Percentiles rank a stretch among this genome's conserved stretches.
These are phyloP conservation scores for Podospora anserina DNA, from an alignment of 495 filamentous ascomycete species.

Conservation along the genomic window DNA sequence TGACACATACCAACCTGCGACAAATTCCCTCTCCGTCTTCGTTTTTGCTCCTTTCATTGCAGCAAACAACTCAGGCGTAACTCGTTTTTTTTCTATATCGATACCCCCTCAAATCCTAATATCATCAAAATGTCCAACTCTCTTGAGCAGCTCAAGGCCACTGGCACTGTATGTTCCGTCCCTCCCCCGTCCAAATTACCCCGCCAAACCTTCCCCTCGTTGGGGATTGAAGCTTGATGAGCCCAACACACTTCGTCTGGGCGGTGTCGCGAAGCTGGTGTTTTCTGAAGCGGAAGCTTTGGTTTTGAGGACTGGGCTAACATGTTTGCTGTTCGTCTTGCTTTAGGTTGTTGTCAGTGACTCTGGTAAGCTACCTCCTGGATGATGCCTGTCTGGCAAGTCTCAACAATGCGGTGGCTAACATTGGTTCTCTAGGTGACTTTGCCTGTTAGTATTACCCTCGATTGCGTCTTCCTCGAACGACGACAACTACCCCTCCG, in stretches of 20 bases:
- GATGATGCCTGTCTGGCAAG: slow-evolving; percentile 1
- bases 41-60: slow-evolving; percentile 4
- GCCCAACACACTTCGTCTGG: background rate
- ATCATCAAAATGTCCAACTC: slow-evolving; percentile 68
- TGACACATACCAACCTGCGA: background rate
- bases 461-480: background rate
- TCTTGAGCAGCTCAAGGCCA: slow-evolving; percentile 93
- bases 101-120: slow-evolving; percentile 9
- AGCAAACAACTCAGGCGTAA: background rate
- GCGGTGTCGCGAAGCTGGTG: background rate
- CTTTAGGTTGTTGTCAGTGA: slow-evolving; percentile 86
- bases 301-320: background rate
- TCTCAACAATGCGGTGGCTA: slow-evolving; percentile 6
- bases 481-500: background rate
- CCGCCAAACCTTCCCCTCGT: slow-evolving; percentile 34
- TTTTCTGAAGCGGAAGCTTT: background rate
- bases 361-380: slow-evolving; percentile 66
- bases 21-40: background rate
- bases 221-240: slow-evolving; percentile 18
- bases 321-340: background rate
- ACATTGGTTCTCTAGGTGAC: slow-evolving; percentile 55
- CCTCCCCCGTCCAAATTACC: slow-evolving; percentile 28
- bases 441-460: slow-evolving; percentile 64
- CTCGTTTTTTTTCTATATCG: background rate
- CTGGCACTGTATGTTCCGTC: slow-evolving; percentile 77